phyloP scores from a whole-genome alignment of 306 rosid genomes.

The Gastrolobium bilobum region DNA sequence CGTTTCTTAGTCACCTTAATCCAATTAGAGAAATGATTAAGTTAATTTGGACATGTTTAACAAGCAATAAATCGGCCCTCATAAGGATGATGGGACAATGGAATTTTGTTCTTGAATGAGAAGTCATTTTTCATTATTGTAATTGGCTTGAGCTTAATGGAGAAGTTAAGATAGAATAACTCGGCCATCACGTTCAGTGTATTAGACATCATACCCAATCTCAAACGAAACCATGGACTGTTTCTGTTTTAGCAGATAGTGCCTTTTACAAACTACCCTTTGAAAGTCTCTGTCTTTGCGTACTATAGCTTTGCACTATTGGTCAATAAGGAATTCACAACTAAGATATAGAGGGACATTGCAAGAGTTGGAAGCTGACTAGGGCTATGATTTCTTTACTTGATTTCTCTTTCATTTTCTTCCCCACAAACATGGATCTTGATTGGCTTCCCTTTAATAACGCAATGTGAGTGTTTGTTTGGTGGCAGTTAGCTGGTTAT shows the following conservation, averaged over 20 bases:
- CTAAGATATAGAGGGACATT: conserved; percentile 42
- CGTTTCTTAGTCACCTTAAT: conserved; percentile 58
- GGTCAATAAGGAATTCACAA: conserved; percentile 45
- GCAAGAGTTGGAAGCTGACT: conserved; percentile 54
- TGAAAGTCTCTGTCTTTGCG: conserved; percentile 42
- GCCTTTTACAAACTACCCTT: conserved; percentile 35
- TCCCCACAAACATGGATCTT: conserved; percentile 51
- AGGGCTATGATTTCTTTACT: conserved; percentile 33
- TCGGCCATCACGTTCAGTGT: conserved; percentile 40
- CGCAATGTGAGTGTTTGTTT: conserved; percentile 41
- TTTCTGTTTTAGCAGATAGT: conserved; percentile 32
- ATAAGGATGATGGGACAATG: conserved; percentile 52
- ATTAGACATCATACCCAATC: conserved; percentile 38
- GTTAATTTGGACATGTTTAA: conserved; percentile 3
- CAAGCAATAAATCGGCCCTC: conserved; percentile 36
- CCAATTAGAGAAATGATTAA: conserved; percentile 50
- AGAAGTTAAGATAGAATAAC: conserved; percentile 38
- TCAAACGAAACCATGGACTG: conserved; percentile 32
- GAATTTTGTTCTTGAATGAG: conserved; percentile 44
- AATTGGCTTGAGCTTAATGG: conserved; percentile 53
- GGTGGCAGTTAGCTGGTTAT: conserved; percentile 39
- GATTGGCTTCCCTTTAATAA: conserved; percentile 49
- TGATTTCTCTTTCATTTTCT: neutral
- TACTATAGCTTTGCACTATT: conserved; percentile 48
- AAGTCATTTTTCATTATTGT: conserved; percentile 39